These are phyloP conservation scores for Oryza meridionalis DNA, from an alignment of 176 grass and related monocot genomes.

Conservation along the genomic window DNA sequence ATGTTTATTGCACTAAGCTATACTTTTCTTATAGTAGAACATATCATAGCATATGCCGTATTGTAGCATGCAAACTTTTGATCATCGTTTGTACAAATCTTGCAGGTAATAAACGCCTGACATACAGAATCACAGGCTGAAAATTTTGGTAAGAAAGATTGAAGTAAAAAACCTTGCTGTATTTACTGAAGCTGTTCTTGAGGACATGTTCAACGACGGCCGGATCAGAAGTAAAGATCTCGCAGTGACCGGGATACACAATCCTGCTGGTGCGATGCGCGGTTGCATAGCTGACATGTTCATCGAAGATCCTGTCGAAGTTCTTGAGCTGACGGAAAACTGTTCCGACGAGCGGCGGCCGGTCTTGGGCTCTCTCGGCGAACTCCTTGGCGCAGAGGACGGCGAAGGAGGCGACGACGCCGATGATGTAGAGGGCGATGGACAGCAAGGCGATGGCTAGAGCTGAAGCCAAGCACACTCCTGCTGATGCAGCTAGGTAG, in stretches of 20 bases:
- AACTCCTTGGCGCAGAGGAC: constrained; percentile 38
- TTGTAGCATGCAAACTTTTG: not conserved
- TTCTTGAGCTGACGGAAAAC: constrained; percentile 41
- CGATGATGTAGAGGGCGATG: constrained; percentile 43
- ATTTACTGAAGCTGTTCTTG: constrained; percentile 65
- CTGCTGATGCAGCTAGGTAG: constrained; percentile 6
- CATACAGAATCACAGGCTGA: not conserved
- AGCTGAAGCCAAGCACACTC: constrained; percentile 28
- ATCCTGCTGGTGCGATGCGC: constrained; percentile 52
- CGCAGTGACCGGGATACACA: constrained; percentile 33
- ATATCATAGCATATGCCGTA: not conserved
- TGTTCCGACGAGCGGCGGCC: constrained; percentile 50
- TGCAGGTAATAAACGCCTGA: not conserved
- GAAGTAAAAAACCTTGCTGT: constrained; percentile 52
- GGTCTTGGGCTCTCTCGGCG: constrained; percentile 4
- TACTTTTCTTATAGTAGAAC: not conserved
- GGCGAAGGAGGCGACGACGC: constrained; percentile 36
- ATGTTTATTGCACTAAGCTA: not conserved
- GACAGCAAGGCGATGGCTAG: constrained; percentile 28
- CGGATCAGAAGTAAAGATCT: constrained; percentile 47
- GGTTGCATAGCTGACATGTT: constrained; percentile 34
- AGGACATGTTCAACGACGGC: constrained; percentile 53
- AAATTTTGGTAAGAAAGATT: not conserved
- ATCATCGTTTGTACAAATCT: not conserved
- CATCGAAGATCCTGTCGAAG: constrained; percentile 50